Evolutionary conservation across 306 rosid species (phyloP), one percentile per base, ranked within the genome.

Genomic region (Inga leiocalycina): DNA sequence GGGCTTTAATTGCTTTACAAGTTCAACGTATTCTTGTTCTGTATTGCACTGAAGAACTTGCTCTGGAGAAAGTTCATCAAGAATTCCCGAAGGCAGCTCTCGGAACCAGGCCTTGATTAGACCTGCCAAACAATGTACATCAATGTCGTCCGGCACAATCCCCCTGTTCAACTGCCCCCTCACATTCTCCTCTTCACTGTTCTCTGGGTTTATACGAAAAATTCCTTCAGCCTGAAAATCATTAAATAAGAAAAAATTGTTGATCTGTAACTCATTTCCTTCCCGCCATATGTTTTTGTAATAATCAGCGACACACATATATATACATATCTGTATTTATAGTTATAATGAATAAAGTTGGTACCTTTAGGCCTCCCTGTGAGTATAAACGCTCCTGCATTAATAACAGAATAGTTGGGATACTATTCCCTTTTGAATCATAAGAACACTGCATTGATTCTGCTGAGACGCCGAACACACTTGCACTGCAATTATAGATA

Each of bases 21-120:
- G 98, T 62, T 90, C 93, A 73, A 87, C 87, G 20, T 91, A 91
- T 80, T 91, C 98, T 84, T 93, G 92, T 76, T 96, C 99, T 3
- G 94, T 88, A 84, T 92, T 89, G 88, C 99, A 92, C 48, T 89
- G 88, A 54, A 96, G 93, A 87, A 93, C 99, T 89, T 94, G 89
- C 71, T 92, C 98, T 4, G 99, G 97, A n/a, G 98, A 93, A 79
- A 96, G 97, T 34, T 97, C 98, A 75, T 96, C 98, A 10, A 96
- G 89, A 62, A 96, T 92, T 48, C 99, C 99, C 0, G 93, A 89
- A 79, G 99, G 98, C 76, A 96, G 99, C 77, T 96, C 99, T 51
- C 99, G 87, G 85, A 96, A 92, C 98, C 98, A 96, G 39, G 99
- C 99, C 77, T 93, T 96, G 7, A 96, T 93, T 34, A 96, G 91